Evolutionary conservation across 768 basidiomycete species (phyloP).

Genomic region (Rhizopogon salebrosus): DNA sequence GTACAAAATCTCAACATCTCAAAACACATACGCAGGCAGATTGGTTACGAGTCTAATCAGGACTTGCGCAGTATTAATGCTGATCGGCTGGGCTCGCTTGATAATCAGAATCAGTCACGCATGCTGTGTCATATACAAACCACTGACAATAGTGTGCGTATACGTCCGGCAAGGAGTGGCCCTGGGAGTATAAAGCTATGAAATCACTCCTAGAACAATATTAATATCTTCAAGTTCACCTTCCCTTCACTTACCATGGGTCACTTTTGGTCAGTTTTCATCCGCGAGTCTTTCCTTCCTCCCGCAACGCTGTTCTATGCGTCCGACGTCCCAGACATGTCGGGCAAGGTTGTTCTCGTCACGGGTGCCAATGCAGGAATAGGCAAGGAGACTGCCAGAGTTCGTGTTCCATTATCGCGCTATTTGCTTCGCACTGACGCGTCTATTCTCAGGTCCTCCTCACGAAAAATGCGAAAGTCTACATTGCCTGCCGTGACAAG

Average conservation of each 20-base stretch:
- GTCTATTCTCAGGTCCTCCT: slow-evolving; percentile 30
- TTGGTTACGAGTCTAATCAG: no score
- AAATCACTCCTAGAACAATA: no score
- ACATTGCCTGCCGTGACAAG: slow-evolving; percentile 39
- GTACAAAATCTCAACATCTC: no score
- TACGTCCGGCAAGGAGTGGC: no score
- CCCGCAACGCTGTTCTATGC: slow-evolving; percentile 19
- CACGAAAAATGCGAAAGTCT: slow-evolving; percentile 44
- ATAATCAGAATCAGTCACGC: no score
- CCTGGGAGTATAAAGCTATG: no score
- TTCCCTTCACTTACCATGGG: slow-evolving; percentile 3
- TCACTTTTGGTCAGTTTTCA: neutral
- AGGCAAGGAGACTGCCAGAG: slow-evolving; percentile 41
- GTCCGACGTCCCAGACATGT: slow-evolving; percentile 30
- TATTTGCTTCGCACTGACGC: neutral
- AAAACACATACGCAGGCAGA: no score
- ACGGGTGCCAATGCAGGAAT: slow-evolving; percentile 47
- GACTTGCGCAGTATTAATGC: no score
- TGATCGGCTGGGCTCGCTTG: no score
- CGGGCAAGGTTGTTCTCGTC: slow-evolving; percentile 33
- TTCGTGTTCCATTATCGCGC: neutral
- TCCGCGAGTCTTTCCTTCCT: slow-evolving; percentile 11
- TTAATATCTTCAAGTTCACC: no score
- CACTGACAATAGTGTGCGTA: no score
- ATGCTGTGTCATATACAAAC: no score